These are phyloP conservation scores for Withania somnifera DNA, from an alignment of 305 asterid species.

Conservation along the genomic window DNA sequence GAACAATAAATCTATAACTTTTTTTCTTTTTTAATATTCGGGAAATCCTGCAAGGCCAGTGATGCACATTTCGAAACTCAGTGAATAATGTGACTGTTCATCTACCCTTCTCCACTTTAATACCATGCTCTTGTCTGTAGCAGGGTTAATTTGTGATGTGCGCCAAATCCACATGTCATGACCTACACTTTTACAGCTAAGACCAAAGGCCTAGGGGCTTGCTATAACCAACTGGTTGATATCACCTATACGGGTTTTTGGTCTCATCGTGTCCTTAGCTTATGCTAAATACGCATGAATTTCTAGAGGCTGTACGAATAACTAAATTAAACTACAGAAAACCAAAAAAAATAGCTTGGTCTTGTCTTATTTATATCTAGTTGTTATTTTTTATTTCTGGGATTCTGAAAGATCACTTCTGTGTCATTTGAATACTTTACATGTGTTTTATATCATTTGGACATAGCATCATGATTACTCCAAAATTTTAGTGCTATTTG, in stretches of 20 bases:
- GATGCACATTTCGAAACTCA: background rate
- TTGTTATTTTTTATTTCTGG: background rate
- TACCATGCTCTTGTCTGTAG: background rate
- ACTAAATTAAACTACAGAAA: background rate
- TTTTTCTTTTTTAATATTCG: background rate
- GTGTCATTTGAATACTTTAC: background rate
- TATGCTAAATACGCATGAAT: background rate
- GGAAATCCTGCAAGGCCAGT: background rate
- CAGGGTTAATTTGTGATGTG: background rate
- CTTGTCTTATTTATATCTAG: background rate
- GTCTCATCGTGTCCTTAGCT: background rate
- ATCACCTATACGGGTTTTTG: background rate
- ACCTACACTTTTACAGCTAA: background rate
- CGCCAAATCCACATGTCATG: background rate
- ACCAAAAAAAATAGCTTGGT: background rate
- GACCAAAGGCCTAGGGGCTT: background rate
- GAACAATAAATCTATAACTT: too few relatives aligned
- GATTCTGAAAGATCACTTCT: background rate
- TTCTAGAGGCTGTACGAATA: background rate
- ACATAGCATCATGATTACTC: background rate
- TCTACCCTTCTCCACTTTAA: background rate
- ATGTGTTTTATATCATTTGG: background rate
- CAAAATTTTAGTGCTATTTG: background rate
- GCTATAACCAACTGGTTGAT: background rate
- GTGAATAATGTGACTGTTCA: background rate